Base-by-base conservation (phyloP, 768 basidiomycete genomes). In the Phlebiopsis flavidoalba region DNA sequence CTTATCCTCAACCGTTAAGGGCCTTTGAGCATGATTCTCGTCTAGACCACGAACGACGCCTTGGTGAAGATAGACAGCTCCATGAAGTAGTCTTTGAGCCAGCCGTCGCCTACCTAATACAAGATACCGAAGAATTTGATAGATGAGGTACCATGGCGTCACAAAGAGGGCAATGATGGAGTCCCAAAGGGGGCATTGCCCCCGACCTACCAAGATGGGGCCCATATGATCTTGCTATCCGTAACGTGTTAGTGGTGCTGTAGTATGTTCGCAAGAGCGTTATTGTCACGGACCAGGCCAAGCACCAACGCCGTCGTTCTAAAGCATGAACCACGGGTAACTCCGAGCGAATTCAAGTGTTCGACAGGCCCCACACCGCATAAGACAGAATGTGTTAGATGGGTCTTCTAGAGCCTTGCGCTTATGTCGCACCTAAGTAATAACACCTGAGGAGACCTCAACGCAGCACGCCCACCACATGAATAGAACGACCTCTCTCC, bases 141-240 rank as follows among this genome's bases (percentile, higher is more conserved):
- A 50, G 5, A 59, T 11, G 17, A 53, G 21, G 17, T 15, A 43
- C 58, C 58, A 59, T 10, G 54, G 54, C 36, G 14, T 40, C 19
- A 45, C 14, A 22, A 55, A 43, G 37, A 52, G 58, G 14, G 24
- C 36, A 22, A 51, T 31, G 6, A 35, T 35, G 6, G 58, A 52
- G 35, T 59, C 49, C 50, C 40, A 26, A 24, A 59, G 15, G 10
- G 58, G 58, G 17, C 40, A 43, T 17, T 43, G 40, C 12, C 19
- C 21, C 10, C n/a, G n/a, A n/a, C n/a, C n/a, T 35, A 53, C 7
- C 4, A 59, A 35, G 14, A 26, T 8, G 50, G 26, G 17, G 1
- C 58, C 36, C 8, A 59, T 6, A 33, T 59, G 58, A 36, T 59
- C 50, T 59, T 59, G 58, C 58, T 59, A 31, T 22, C 17, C 40